These are phyloP conservation scores for Wolfiporia cocos DNA, from an alignment of 1,284 basidiomycete genomes.

Conservation along the genomic window DNA sequence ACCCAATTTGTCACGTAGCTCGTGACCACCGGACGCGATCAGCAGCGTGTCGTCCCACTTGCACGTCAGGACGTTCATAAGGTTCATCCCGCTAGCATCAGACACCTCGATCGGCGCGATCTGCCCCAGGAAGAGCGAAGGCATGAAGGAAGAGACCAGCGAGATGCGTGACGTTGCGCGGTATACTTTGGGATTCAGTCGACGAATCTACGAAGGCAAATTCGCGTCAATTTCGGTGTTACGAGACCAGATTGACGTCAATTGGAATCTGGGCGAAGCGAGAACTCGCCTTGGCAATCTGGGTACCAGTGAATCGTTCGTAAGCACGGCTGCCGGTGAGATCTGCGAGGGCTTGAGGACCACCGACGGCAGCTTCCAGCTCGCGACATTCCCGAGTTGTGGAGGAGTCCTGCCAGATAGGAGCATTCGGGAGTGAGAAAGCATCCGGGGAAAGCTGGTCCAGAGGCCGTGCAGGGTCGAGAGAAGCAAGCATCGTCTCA, in stretches of 20 bases:
- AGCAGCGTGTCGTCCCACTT: conserved; percentile 65
- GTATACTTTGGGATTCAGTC: conserved; percentile 57
- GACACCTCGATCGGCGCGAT: conserved; percentile 72
- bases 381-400: conserved; percentile 71
- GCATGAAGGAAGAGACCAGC: conserved; percentile 80
- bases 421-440: conserved; percentile 68
- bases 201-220: conserved; percentile 42
- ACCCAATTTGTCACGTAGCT: conserved; percentile 70
- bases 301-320: conserved; percentile 84
- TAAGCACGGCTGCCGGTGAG: conserved; percentile 83
- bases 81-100: conserved; percentile 91
- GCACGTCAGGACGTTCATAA: conserved; percentile 67
- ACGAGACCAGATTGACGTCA: conserved; percentile 1
- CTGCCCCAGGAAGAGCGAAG: conserved; percentile 68
- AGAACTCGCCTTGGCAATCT: conserved; percentile 66
- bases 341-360: conserved; percentile 64
- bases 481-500: conserved; percentile 41
- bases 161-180: conserved; percentile 65
- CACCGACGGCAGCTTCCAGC: conserved; percentile 64
- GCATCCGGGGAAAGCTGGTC: conserved; percentile 53
- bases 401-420: conserved; percentile 93
- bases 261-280: too few relatives aligned
- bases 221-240: conserved; percentile 10
- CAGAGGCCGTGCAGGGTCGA: conserved; percentile 50
- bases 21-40: conserved; percentile 55